phyloP scores from a whole-genome alignment of 2,329 filamentous ascomycete species.

The Didymella pinodella region DNA sequence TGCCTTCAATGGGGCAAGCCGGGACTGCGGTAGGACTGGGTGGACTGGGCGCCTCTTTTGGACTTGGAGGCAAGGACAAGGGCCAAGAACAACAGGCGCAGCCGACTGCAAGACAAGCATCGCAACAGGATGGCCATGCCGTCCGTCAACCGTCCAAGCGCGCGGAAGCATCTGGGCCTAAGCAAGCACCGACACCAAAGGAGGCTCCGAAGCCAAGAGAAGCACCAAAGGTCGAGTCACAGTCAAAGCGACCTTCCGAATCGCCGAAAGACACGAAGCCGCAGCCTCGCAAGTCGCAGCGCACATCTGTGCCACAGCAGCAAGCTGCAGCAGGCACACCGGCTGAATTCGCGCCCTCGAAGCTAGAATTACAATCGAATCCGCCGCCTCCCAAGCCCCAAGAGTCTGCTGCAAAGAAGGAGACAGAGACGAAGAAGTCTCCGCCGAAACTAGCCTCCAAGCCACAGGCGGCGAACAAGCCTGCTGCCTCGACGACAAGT shows the following conservation, averaged over 20 bases:
- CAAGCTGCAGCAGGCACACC: background rate
- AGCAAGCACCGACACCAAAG: slow-evolving; percentile 26
- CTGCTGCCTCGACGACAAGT: slow-evolving; percentile 12
- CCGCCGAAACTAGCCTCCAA: slow-evolving; percentile 24
- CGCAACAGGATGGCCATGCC: slow-evolving; percentile 23
- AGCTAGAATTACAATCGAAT: slow-evolving; percentile 4
- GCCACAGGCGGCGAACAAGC: slow-evolving; percentile 21
- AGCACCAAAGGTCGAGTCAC: slow-evolving; percentile 19
- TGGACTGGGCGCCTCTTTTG: slow-evolving; percentile 40
- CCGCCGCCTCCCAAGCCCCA: slow-evolving; percentile 3
- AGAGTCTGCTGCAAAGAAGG: slow-evolving; percentile 1
- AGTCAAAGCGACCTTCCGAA: slow-evolving; percentile 19
- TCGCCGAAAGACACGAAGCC: slow-evolving; percentile 1
- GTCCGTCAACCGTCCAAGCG: slow-evolving; percentile 9
- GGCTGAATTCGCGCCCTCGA: background rate
- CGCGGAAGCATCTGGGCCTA: slow-evolving; percentile 8
- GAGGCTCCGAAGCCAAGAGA: slow-evolving; percentile 26
- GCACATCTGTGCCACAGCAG: slow-evolving; percentile 12
- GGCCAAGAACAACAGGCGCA: slow-evolving; percentile 16
- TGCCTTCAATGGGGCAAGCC: slow-evolving; percentile 27
- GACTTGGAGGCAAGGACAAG: slow-evolving; percentile 25
- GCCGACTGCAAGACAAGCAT: slow-evolving; percentile 17
- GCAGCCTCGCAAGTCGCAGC: slow-evolving; percentile 17
- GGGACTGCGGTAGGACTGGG: slow-evolving; percentile 35
- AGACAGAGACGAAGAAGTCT: slow-evolving; percentile 8